These are phyloP conservation scores for Chloris gayana DNA, from an alignment of 176 grass and related monocot genomes.

Conservation along the genomic window DNA sequence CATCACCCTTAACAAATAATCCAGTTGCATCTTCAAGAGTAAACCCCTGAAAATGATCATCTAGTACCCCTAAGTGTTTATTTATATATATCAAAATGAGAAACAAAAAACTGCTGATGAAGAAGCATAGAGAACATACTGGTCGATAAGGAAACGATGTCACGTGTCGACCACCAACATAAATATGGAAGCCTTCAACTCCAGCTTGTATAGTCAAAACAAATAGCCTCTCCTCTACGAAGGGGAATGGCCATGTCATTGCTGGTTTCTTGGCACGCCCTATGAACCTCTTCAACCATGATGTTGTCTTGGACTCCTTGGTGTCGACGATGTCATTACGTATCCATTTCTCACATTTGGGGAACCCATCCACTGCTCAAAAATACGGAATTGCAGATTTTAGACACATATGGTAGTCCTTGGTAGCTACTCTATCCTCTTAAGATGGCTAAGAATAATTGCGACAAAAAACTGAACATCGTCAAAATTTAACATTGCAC, in stretches of 20 bases:
- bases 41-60: slow-evolving; percentile 76
- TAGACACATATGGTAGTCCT: slow-evolving; percentile 60
- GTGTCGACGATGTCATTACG: slow-evolving; percentile 69
- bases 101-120: neutral
- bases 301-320: slow-evolving; percentile 93
- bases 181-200: slow-evolving; percentile 96
- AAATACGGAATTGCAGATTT: slow-evolving; percentile 48
- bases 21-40: slow-evolving; percentile 98
- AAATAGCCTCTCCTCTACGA: slow-evolving; percentile 90
- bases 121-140: slow-evolving; percentile 54
- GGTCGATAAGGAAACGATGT: slow-evolving; percentile 90
- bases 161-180: slow-evolving; percentile 82
- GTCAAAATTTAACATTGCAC: neutral
- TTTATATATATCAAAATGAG: slow-evolving; percentile 9
- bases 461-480: neutral
- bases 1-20: slow-evolving; percentile 86
- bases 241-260: slow-evolving; percentile 94
- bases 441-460: slow-evolving; percentile 39
- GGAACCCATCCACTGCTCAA: slow-evolving; percentile 90
- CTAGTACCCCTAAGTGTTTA: slow-evolving; percentile 23
- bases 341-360: slow-evolving; percentile 99
- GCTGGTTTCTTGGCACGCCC: slow-evolving; percentile 96
- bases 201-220: slow-evolving; percentile 96
- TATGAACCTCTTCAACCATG: slow-evolving; percentile 96
- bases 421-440: no score